A percentile compares a stretch with the other conserved stretches of the same genome.
Evolutionary conservation across 2,329 filamentous ascomycete species (phyloP).

Genomic region (Ascochyta lentis): DNA sequence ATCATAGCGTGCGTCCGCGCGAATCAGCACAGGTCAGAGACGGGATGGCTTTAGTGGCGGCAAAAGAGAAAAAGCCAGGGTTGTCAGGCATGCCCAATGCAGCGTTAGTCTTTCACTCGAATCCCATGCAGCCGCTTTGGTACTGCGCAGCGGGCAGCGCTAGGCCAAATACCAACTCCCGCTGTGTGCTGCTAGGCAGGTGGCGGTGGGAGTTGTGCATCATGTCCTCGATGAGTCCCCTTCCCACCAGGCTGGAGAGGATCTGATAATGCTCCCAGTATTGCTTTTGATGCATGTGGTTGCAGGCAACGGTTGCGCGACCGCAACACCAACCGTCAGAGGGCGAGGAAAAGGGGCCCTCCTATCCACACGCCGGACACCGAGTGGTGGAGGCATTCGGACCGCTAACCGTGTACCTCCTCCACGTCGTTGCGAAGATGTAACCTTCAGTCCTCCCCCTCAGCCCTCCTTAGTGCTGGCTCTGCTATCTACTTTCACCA

Average conservation of each 20-base stretch:
- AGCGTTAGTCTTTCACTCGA: slow-evolving; percentile 25
- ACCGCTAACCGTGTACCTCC: slow-evolving; percentile 25
- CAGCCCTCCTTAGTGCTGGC: slow-evolving; percentile 26
- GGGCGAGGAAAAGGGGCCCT: slow-evolving; percentile 6
- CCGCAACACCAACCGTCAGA: slow-evolving; percentile 3
- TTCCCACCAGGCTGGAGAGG: neutral
- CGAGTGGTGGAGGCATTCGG: slow-evolving; percentile 30
- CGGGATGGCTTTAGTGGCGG: slow-evolving; percentile 31
- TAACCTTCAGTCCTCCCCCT: slow-evolving; percentile 17
- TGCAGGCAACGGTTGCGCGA: slow-evolving; percentile 1
- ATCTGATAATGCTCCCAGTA: neutral
- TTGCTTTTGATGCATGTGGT: slow-evolving; percentile 9
- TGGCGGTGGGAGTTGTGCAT: slow-evolving; percentile 20
- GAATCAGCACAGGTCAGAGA: slow-evolving; percentile 36
- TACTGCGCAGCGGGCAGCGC: slow-evolving; percentile 11
- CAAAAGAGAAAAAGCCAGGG: slow-evolving; percentile 15
- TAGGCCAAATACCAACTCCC: slow-evolving; percentile 9
- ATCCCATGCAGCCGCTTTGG: slow-evolving; percentile 35
- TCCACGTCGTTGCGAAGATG: slow-evolving; percentile 35
- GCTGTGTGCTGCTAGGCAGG: slow-evolving; percentile 16
- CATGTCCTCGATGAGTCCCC: too few relatives aligned
- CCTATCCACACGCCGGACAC: slow-evolving; percentile 20
- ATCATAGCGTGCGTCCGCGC: slow-evolving; percentile 26
- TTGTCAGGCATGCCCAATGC: slow-evolving; percentile 15
- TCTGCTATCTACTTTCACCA: slow-evolving; percentile 31